phyloP scores from a whole-genome alignment of 2,329 filamentous ascomycete species.

The Cercospora berteroae region DNA sequence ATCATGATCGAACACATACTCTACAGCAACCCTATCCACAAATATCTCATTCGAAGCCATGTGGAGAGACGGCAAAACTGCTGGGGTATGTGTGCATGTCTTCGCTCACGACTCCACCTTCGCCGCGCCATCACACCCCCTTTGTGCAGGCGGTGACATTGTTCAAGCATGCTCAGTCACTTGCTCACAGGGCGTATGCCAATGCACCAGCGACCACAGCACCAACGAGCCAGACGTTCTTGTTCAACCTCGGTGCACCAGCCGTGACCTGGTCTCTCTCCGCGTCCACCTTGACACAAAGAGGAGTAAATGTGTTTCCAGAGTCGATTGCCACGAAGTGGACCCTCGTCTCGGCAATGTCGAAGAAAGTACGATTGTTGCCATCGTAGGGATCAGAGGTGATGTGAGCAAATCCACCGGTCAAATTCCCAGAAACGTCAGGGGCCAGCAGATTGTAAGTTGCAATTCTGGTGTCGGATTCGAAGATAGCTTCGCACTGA shows the following conservation, averaged over 20 bases:
- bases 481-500: conserved; percentile 14
- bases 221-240: conserved; percentile 11
- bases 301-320: conserved; percentile 14
- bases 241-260: conserved; percentile 3
- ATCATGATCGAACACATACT: background rate
- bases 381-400: conserved; percentile 12
- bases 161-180: background rate
- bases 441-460: conserved; percentile 13
- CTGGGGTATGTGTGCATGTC: background rate
- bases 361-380: conserved; percentile 10
- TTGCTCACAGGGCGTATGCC: conserved; percentile 10
- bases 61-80: background rate
- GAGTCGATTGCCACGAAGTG: conserved; percentile 19
- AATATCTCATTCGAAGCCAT: background rate
- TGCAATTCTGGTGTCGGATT: background rate
- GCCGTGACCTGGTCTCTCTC: conserved; percentile 7
- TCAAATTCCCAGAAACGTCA: background rate
- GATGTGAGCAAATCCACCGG: conserved; percentile 17
- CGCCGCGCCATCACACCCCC: background rate
- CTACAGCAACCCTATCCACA: background rate
- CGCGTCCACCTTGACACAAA: conserved; percentile 15
- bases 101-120: background rate
- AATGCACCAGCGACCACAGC: conserved; percentile 11
- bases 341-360: conserved; percentile 9
- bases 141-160: background rate